Evolutionary conservation across 2,329 filamentous ascomycete species (phyloP), one percentile per base, ranked within the genome.

Genomic region (Sarocladium strictum): DNA sequence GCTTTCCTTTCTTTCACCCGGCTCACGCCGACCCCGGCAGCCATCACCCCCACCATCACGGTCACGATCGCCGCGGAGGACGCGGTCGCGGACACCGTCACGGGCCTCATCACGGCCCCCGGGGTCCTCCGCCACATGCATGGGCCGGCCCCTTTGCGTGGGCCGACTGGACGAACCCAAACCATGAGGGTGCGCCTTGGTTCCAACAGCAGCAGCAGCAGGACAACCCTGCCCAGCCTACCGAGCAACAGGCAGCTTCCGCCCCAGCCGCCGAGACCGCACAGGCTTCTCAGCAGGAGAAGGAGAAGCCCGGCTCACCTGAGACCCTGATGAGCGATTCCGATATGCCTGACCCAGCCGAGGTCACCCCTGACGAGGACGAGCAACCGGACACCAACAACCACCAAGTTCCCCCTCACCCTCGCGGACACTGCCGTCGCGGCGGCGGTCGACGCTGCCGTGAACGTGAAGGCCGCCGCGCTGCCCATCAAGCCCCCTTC

Each of bases 401-500:
- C 53, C n/a, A 6, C 53, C 33, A 37, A 15, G 26, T 32, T 29
- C 24, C 40, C 21, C 53, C 43, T 17, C 24, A 37, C 27, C 35
- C 14, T 26, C 58, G 57, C 17, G 58, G 61, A 40, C 58, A 60
- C 40, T 61, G 61, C 40, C 57, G 62, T 7, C 58, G 60, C 15
- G 53, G 55, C 24, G 54, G 45, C 4, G 58, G 61, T 47, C 57
- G 61, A 27, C 60, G 62, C 7, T 57, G 61, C 10, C 58, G 61
- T 12, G 32, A 35, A 32, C 55, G 41, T 3, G 47, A 54, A n/a
- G 40, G 54, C 29, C 45, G 26, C 56, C 54, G 7, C 50, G 56
- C 38, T 54, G 53, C 24, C 57, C 54, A 3, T 59, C 57, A 14
- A 58, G 58, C 6, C 58, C 54, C 15, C 57, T 71, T 73, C 59